Evolutionary conservation across 2,329 filamentous ascomycete genomes (phyloP), one percentile per base, ranked within the genome.

Genomic region (Alternaria consortialis): DNA sequence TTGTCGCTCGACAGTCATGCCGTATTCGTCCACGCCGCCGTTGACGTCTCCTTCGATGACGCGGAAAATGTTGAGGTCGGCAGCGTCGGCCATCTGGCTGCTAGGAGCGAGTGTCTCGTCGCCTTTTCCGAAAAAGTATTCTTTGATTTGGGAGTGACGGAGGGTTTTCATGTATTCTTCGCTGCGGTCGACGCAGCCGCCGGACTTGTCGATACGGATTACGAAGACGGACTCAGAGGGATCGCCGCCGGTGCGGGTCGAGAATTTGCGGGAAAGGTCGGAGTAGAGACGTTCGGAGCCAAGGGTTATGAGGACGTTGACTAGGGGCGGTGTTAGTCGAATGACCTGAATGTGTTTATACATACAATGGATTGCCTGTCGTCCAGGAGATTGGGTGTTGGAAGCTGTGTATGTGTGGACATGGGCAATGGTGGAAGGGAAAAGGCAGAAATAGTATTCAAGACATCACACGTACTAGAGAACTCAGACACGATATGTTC

Each of bases 101-200:
- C 94, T 91, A 0, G 95, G 95, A 46, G 91, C 95, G 2, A 99
- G 83, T 59, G 91, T 87, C 63, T 88, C 89, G 1, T 86, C 71
- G 52, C 75, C 75, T 64, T 91, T 90, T 9, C 95, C 95, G 75
- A 97, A 99, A 82, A 99, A 99, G 79, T 99, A 99, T 70, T 94
- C 90, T 67, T 91, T 90, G 53, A 97, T 93, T 52, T 91, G 87
- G 0, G 90, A 87, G 72, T 96, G 91, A 44, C 91, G 87, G 5
- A 87, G 81, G 15, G 88, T 85, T 71, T 92, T 91, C 84, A 94
- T 88, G 77, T 92, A 96, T 0, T 81, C 76, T 37, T 90, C 87
- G 65, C 93, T 90, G 48, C 92, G 86, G 71, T 92, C 88, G 1
- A 92, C 91, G 37, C 92, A 93, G 25, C 95, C 95, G 36, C 92